Evolutionary conservation across 768 basidiomycete species (phyloP), one percentile per base, ranked within the genome.

Genomic region (Boletus huronensis): DNA sequence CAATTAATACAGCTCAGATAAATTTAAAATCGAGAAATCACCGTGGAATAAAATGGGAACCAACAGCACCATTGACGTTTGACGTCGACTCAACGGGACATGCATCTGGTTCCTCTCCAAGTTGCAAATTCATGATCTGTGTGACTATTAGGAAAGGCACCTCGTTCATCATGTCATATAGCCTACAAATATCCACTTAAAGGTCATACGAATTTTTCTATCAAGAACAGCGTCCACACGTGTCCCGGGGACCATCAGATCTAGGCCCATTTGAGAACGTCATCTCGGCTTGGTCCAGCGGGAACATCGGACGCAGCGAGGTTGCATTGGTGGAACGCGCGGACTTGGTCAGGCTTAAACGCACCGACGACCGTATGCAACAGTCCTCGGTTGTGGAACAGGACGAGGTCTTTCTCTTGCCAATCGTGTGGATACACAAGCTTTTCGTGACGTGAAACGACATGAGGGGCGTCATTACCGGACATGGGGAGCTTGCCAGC

Each of bases 371-470:
- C 86, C 11, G 77, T 74, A 60, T 89, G 86, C 48, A 87, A 65
- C 21, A 85, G 69, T 19, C 87, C 87, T 26, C 87, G 78, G 70
- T 88, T 88, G 63, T 88, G 84, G 76, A 88, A 88, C 29, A 88
- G 58, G 11, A 85, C 82, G 34, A 88, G 75, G 59, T 87, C 85
- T 11, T 75, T 74, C 59, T 82, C 82, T 36, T 74, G 70, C 92
- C 93, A 95, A 64, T 94, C 89, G 64, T 94, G 92, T 0, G 92
- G 86, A 69, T 95, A 96, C 28, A 96, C 84, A 26, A 90, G 76
- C 82, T 43, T 9, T 23, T 8, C 45, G 19, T 31, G 40, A n/a
- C 25, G 42, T 17, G 42, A 21, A 39, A 41, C 17, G 42, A 39
- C 8, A 19, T 44, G 45, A 48, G 41, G 28, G 32, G 45, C 41